These are phyloP conservation scores for Talaromyces amestolkiae DNA, from an alignment of 2,329 filamentous ascomycete genomes.

Conservation along the genomic window DNA sequence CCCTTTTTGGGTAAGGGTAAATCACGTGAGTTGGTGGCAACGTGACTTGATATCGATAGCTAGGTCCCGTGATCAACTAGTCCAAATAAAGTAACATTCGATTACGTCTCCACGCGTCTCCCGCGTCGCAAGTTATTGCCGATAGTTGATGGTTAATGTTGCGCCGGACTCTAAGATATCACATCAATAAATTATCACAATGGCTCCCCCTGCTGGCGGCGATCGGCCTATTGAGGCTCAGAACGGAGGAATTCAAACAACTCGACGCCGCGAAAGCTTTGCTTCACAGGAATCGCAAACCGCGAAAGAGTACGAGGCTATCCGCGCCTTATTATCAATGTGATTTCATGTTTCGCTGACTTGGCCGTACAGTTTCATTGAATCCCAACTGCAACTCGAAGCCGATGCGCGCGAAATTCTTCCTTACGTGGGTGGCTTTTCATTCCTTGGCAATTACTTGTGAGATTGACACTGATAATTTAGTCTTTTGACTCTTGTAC, in stretches of 20 bases:
- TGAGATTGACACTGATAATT: background rate
- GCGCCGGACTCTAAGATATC: background rate
- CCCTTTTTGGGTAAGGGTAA: conserved; percentile 26
- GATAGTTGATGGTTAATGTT: background rate
- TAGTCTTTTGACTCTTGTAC: conserved; percentile 94
- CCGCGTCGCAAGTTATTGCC: conserved; percentile 4
- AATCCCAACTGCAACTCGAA: conserved; percentile 84
- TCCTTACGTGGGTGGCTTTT: conserved; percentile 67
- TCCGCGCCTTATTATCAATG: background rate
- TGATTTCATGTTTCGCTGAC: conserved; percentile 21
- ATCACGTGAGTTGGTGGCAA: background rate
- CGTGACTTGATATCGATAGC: background rate
- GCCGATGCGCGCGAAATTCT: conserved; percentile 92
- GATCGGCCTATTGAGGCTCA: conserved; percentile 18
- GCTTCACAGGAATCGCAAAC: conserved; percentile 65
- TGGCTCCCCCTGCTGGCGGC: conserved; percentile 25
- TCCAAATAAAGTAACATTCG: conserved; percentile 2
- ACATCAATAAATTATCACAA: background rate
- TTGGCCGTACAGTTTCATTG: conserved; percentile 67
- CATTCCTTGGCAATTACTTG: background rate
- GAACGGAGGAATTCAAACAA: conserved; percentile 18
- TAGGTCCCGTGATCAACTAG: background rate
- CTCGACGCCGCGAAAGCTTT: conserved; percentile 37
- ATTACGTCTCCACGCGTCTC: background rate
- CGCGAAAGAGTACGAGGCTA: conserved; percentile 59